Conservation (phyloP, 176 grass and related monocot species). For the Triticum monococcum region DNA sequence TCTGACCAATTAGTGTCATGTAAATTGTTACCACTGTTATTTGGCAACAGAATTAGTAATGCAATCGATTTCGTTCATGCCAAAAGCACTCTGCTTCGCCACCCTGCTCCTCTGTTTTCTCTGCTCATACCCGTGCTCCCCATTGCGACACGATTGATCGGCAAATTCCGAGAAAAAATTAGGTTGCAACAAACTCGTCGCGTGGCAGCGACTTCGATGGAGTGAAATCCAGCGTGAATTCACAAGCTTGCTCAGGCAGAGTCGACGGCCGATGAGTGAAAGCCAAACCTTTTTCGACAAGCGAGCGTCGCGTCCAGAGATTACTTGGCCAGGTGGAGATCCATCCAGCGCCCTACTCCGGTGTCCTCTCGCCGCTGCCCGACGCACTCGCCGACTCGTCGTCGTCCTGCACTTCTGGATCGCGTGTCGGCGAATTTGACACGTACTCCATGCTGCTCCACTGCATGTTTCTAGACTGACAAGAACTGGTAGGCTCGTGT, state of each 20-base stretch:
- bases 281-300: not conserved
- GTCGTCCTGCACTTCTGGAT: not conserved
- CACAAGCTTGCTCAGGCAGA: not conserved
- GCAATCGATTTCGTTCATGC: not conserved
- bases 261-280: not conserved
- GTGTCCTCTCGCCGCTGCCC: no score
- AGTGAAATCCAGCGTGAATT: not conserved
- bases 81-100: not conserved
- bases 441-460: not conserved
- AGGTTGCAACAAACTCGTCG: not conserved
- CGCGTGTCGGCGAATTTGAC: no score
- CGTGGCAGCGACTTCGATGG: no score
- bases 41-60: not conserved
- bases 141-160: not conserved
- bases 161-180: not conserved
- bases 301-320: constrained; percentile 9
- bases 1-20: not conserved
- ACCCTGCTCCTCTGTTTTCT: not conserved
- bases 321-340: constrained; percentile 33
- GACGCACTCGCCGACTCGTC: not conserved
- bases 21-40: not conserved
- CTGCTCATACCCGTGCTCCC: not conserved
- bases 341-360: not conserved
- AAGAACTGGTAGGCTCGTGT: no score
- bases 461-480: no score